phyloP scores from a whole-genome alignment of 352 stramenopile genomes.

The Phytophthora cajani region DNA sequence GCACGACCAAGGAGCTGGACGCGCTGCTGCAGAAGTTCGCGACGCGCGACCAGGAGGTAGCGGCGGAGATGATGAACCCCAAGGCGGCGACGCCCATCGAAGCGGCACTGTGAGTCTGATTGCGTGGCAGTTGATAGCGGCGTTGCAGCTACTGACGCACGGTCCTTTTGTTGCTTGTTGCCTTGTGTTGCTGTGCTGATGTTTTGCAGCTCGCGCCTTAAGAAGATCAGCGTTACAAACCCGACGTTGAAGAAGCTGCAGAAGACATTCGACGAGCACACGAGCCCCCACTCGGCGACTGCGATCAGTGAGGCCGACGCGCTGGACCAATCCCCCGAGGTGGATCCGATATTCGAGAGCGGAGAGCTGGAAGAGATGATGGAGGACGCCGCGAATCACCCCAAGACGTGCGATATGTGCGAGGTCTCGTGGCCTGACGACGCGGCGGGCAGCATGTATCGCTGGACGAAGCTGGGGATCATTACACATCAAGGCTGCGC shows the following conservation, averaged over 20 bases:
- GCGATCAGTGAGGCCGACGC: slow-evolving; percentile 48
- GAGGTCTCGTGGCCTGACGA: slow-evolving; percentile 87
- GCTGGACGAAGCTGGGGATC: slow-evolving; percentile 54
- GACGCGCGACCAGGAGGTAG: slow-evolving; percentile 58
- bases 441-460: slow-evolving; percentile 59
- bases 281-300: slow-evolving; percentile 38
- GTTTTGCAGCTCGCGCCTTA: slow-evolving; percentile 60
- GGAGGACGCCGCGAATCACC: slow-evolving; percentile 12
- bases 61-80: slow-evolving; percentile 69
- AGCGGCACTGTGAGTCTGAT: slow-evolving; percentile 58
- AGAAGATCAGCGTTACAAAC: slow-evolving; percentile 69
- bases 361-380: slow-evolving; percentile 62
- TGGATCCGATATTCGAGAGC: slow-evolving; percentile 79
- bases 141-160: not conserved
- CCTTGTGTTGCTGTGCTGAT: not conserved
- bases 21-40: slow-evolving; percentile 74
- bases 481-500: slow-evolving; percentile 77
- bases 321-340: slow-evolving; percentile 64
- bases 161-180: not conserved
- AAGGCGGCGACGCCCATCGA: slow-evolving; percentile 62
- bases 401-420: slow-evolving; percentile 75
- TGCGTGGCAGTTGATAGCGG: not conserved
- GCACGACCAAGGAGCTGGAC: slow-evolving; percentile 62
- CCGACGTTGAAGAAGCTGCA: slow-evolving; percentile 75
- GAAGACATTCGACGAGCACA: slow-evolving; percentile 73